These are phyloP conservation scores for Garcia nutans DNA, from an alignment of 345 rosid species.

Conservation along the genomic window DNA sequence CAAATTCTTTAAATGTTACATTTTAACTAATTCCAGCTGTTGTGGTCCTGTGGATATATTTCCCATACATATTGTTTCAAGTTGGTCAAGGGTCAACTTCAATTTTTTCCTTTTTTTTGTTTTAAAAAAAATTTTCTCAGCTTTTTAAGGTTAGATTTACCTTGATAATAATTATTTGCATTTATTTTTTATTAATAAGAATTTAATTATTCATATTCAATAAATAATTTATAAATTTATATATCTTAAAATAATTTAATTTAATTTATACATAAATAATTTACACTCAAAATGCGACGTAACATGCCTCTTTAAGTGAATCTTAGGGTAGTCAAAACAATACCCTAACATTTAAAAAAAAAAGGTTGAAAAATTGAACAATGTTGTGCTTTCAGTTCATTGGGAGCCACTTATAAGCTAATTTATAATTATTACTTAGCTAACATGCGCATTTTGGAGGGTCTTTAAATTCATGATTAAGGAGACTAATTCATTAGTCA, in stretches of 20 bases:
- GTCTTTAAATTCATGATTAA: conserved; percentile 28
- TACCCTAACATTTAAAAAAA: conserved; percentile 1
- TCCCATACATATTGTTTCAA: background rate
- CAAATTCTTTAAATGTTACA: background rate
- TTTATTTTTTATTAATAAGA: background rate
- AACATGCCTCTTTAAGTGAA: conserved; percentile 52
- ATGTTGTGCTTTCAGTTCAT: conserved; percentile 31
- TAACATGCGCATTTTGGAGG: conserved; percentile 20
- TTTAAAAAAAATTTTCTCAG: background rate
- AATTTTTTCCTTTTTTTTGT: background rate
- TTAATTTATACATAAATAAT: background rate
- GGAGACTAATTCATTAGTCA: conserved; percentile 20
- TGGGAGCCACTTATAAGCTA: conserved; percentile 31
- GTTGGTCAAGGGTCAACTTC: conserved; percentile 11
- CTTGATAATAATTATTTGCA: too few species aligned
- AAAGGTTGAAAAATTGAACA: conserved; percentile 31
- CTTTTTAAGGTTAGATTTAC: too few species aligned
- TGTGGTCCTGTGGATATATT: too few species aligned
- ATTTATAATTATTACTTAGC: conserved; percentile 16
- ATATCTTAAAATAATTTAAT: too few species aligned
- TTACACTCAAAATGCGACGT: conserved; percentile 23
- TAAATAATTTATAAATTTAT: background rate
- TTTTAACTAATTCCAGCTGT: background rate
- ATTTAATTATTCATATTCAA: too few species aligned
- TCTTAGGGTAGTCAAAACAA: conserved; percentile 48